phyloP scores from a whole-genome alignment of 2,329 filamentous ascomycete species.

The Coniochaeta sp. region DNA sequence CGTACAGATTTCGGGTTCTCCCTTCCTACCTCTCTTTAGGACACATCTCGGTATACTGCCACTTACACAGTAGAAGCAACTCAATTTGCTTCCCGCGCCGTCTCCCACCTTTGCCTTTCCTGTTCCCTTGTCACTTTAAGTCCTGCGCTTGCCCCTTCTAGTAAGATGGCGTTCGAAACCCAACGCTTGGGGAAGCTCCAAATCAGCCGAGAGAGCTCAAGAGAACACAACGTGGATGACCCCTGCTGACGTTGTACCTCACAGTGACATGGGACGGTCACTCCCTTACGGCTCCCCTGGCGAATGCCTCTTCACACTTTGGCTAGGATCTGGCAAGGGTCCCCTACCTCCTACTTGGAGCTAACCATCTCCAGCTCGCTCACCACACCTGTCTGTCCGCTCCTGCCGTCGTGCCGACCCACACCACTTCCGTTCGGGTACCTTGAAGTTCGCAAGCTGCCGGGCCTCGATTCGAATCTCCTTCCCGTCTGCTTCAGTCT shows the following conservation, averaged over 20 bases:
- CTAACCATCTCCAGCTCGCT: conserved; percentile 1
- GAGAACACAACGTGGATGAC: neutral
- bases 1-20: too few species aligned
- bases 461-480: neutral
- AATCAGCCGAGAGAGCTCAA: neutral
- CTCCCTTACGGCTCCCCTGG: neutral
- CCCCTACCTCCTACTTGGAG: neutral
- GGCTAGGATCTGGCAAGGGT: too few species aligned
- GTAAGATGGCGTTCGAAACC: neutral
- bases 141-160: neutral
- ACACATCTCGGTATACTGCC: too few species aligned
- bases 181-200: neutral
- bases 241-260: neutral
- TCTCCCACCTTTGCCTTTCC: neutral
- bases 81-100: neutral
- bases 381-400: neutral
- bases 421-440: conserved; percentile 1
- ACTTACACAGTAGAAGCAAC: neutral
- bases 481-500: neutral
- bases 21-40: too few species aligned
- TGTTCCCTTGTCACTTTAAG: neutral
- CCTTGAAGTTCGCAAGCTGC: conserved; percentile 1
- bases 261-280: neutral
- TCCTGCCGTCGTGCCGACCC: conserved; percentile 2
- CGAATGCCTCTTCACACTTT: neutral